Evolutionary conservation across 192 early-diverging fungal genomes (phyloP).

Genomic region (Umbelopsis isabellina): DNA sequence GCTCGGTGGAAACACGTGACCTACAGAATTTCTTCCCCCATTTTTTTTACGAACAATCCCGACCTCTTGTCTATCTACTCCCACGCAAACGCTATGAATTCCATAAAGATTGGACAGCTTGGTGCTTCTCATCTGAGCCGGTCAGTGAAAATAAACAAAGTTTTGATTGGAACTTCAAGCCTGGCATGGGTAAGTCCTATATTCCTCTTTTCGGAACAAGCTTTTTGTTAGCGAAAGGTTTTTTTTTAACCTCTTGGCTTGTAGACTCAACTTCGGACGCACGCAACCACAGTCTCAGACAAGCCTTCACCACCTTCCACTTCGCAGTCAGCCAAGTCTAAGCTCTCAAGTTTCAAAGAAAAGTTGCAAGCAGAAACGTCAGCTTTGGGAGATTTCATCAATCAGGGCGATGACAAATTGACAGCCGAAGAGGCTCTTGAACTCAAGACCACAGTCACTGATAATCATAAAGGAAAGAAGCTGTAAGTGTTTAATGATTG

Average conservation of each 20-base stretch:
- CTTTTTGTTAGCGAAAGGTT: background rate
- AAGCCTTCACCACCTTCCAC: constrained; percentile 11
- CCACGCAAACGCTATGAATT: constrained; percentile 13
- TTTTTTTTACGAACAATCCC: constrained; percentile 10
- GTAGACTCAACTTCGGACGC: constrained; percentile 4
- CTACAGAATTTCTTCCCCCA: background rate
- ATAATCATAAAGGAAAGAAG: constrained; percentile 40
- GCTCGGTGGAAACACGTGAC: constrained; percentile 23
- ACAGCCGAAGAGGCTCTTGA: constrained; percentile 64
- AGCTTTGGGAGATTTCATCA: constrained; percentile 61
- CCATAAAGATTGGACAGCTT: constrained; percentile 3
- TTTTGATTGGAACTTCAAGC: background rate
- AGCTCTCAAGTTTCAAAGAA: constrained; percentile 43
- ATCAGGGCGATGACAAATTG: constrained; percentile 49
- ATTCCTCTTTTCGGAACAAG: background rate
- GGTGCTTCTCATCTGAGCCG: constrained; percentile 1
- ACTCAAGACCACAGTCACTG: constrained; percentile 53
- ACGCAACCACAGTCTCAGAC: constrained; percentile 12
- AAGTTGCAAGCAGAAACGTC: constrained; percentile 49
- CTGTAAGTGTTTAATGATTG: constrained; percentile 2
- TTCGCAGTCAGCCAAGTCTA: constrained; percentile 35
- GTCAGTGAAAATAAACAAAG: background rate
- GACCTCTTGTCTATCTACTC: constrained; percentile 7
- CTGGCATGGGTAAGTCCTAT: background rate
- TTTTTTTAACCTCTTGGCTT: background rate